Conservation (phyloP, 352 stramenopile genomes). For the Phytopythium boreale region DNA sequence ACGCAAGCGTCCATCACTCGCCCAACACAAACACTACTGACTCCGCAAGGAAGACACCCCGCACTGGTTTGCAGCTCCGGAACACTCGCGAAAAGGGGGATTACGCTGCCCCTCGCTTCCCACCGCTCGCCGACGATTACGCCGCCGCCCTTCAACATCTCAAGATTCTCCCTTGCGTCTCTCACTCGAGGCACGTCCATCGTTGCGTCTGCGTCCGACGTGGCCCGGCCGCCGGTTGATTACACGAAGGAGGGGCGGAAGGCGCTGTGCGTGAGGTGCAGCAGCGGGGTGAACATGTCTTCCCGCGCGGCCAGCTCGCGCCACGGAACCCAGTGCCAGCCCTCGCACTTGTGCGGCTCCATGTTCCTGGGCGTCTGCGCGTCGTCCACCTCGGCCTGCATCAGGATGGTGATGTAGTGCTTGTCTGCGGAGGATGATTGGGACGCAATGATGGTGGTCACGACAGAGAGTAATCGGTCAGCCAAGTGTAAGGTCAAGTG, state of each 20-base stretch:
- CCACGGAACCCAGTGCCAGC: constrained; percentile 69
- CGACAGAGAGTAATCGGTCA: background rate
- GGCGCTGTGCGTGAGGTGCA: constrained; percentile 57
- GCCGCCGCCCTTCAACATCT: background rate
- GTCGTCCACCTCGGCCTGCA: constrained; percentile 57
- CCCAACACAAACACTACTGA: background rate
- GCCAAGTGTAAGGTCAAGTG: background rate
- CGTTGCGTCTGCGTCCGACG: background rate
- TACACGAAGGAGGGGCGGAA: constrained; percentile 42
- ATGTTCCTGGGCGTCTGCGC: constrained; percentile 62
- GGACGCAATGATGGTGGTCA: background rate
- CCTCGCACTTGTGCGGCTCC: constrained; percentile 82
- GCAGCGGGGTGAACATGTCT: constrained; percentile 74
- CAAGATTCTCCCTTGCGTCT: background rate
- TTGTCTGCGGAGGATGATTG: constrained; percentile 27
- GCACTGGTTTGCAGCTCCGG: too few relatives aligned
- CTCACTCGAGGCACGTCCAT: too few relatives aligned
- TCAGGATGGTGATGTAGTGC: constrained; percentile 87
- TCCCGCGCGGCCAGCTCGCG: constrained; percentile 41
- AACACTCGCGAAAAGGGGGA: background rate
- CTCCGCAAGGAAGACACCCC: background rate
- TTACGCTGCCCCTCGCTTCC: background rate
- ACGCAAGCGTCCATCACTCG: background rate
- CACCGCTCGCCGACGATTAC: background rate
- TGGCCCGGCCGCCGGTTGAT: background rate